A percentile compares a stretch with the other conserved stretches of the same genome.
Conservation (phyloP, 495 filamentous ascomycete genomes). For the Penicillium arizonense region DNA sequence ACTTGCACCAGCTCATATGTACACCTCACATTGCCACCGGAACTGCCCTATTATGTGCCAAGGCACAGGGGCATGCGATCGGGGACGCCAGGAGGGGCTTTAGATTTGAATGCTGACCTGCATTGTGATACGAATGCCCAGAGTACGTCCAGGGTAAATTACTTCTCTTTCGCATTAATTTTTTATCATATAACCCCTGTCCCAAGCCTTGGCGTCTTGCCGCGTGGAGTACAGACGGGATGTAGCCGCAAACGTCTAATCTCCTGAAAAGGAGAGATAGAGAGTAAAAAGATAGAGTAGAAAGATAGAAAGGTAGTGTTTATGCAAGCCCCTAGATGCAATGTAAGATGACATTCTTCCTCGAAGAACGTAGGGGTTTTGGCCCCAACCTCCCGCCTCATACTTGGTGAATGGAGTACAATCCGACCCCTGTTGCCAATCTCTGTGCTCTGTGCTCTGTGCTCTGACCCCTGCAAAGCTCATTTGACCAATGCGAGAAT, state of each 20-base stretch:
- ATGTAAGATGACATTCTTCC: constrained; percentile 10
- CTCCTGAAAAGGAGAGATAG: background rate
- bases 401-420: background rate
- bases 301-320: background rate
- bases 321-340: background rate
- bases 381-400: background rate
- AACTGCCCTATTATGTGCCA: constrained; percentile 7
- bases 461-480: constrained; percentile 5
- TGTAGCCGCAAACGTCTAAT: constrained; percentile 15
- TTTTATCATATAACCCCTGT: background rate
- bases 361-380: constrained; percentile 7
- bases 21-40: background rate
- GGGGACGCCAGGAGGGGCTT: background rate
- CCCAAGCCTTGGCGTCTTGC: constrained; percentile 17
- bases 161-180: no score
- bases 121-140: background rate
- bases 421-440: constrained; percentile 1
- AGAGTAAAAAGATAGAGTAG: background rate
- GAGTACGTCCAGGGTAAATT: no score
- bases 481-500: constrained; percentile 7
- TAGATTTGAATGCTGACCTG: constrained; percentile 1
- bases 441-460: constrained; percentile 1
- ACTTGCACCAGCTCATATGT: background rate
- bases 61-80: constrained; percentile 12
- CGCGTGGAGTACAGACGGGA: constrained; percentile 12